Percentiles rank a stretch among this genome's conserved stretches.
These are phyloP conservation scores for Diaporthe australafricana DNA, from an alignment of 2,329 filamentous ascomycete genomes.

Conservation along the genomic window DNA sequence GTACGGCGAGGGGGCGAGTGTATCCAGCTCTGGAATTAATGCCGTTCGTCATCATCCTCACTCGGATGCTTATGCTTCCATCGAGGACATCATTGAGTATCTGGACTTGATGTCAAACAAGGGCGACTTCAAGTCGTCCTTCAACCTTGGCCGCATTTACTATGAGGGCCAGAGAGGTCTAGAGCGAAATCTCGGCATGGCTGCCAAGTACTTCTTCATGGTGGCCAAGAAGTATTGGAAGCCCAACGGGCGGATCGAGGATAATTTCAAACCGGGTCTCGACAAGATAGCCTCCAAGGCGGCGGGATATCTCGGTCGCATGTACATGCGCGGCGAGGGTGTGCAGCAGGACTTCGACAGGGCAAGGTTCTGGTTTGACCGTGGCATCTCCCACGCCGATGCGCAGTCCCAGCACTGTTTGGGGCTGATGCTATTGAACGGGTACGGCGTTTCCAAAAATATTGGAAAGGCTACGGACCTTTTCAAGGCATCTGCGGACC, in stretches of 20 bases:
- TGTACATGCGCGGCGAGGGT: constrained; percentile 90
- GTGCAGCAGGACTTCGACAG: constrained; percentile 81
- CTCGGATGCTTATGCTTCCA: constrained; percentile 84
- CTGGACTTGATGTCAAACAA: constrained; percentile 90
- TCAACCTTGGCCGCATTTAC: constrained; percentile 85
- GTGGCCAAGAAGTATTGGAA: constrained; percentile 86
- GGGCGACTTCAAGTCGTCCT: constrained; percentile 87
- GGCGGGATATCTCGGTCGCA: constrained; percentile 87
- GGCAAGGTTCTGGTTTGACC: constrained; percentile 85
- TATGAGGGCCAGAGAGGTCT: constrained; percentile 87
- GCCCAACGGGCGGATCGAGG: constrained; percentile 78
- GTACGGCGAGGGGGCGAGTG: constrained; percentile 95
- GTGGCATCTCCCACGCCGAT: constrained; percentile 81
- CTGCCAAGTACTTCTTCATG: constrained; percentile 83
- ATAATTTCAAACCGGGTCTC: constrained; percentile 75
- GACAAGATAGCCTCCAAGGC: constrained; percentile 86
- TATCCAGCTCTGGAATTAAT: constrained; percentile 85
- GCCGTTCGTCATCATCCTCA: constrained; percentile 79
- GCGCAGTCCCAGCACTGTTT: constrained; percentile 86
- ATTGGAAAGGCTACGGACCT: constrained; percentile 78
- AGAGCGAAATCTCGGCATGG: constrained; percentile 77
- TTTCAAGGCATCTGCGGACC: constrained; percentile 83
- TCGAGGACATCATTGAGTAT: constrained; percentile 96
- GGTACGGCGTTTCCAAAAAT: constrained; percentile 77
- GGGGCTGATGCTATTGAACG: constrained; percentile 85